phyloP scores from a whole-genome alignment of 1,284 basidiomycete species.

The Vanrija sp. region DNA sequence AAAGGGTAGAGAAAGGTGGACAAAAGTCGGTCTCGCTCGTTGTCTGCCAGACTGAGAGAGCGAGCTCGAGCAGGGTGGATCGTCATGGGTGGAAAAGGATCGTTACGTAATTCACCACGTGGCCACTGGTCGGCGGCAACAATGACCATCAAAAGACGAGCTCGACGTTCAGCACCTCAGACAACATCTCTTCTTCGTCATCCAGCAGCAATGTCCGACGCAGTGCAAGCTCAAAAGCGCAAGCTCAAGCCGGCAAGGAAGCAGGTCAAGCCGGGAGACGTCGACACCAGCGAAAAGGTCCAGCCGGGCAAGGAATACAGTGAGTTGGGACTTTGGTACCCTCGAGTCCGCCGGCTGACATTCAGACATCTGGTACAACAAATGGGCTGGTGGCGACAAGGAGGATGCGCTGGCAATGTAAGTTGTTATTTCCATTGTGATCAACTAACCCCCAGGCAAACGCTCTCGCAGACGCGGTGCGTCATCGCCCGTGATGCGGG shows the following conservation, averaged over 20 bases:
- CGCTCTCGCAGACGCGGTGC: constrained; percentile 68
- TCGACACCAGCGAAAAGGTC: constrained; percentile 78
- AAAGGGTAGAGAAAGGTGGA: too few species aligned
- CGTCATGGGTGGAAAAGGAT: neutral
- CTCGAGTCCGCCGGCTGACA: constrained; percentile 13
- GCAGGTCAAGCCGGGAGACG: constrained; percentile 82
- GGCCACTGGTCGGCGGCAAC: constrained; percentile 3
- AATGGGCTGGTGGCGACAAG: constrained; percentile 93
- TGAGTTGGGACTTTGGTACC: constrained; percentile 51
- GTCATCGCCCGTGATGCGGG: constrained; percentile 84
- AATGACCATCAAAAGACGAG: neutral
- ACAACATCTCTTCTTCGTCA: neutral
- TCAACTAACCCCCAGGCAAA: constrained; percentile 63
- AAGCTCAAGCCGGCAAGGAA: constrained; percentile 67
- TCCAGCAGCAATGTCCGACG: constrained; percentile 22
- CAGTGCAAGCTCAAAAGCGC: constrained; percentile 27
- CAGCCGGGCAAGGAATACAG: constrained; percentile 95
- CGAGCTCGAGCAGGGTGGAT: constrained; percentile 1
- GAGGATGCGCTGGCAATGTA: constrained; percentile 91
- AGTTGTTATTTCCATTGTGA: constrained; percentile 46
- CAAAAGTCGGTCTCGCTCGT: too few species aligned
- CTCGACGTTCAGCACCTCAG: neutral
- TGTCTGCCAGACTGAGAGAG: too few species aligned
- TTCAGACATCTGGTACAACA: constrained; percentile 97
- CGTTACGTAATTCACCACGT: neutral